phyloP scores from a whole-genome alignment of 345 rosid species.

The Gossypioides kirkii region DNA sequence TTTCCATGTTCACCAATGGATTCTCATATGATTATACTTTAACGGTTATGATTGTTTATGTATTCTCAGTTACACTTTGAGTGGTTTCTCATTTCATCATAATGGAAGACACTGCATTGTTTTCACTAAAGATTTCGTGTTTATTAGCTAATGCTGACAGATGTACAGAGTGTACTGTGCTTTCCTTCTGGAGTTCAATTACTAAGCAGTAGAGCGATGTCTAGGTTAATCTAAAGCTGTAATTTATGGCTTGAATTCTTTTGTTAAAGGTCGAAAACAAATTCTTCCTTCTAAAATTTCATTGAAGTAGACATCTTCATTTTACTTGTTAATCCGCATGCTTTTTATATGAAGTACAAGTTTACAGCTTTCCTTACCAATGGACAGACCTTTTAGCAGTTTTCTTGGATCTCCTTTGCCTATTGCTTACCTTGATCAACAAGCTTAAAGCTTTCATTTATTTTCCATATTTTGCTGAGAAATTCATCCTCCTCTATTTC shows the following conservation, averaged over 20 bases:
- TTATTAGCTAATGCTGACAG: neutral
- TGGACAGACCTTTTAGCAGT: neutral
- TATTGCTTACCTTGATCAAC: neutral
- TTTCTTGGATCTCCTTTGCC: neutral
- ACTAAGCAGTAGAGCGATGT: neutral
- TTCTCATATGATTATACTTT: neutral
- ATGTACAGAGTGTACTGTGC: neutral
- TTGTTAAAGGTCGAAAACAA: neutral
- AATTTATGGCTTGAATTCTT: neutral
- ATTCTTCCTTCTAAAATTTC: neutral
- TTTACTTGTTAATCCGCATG: neutral
- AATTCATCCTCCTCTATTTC: neutral
- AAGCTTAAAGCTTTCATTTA: neutral
- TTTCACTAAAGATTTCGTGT: neutral
- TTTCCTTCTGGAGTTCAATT: slow-evolving; percentile 2
- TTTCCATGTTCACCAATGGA: slow-evolving; percentile 1
- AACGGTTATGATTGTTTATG: neutral
- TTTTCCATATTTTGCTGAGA: neutral
- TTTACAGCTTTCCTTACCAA: neutral
- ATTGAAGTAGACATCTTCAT: neutral
- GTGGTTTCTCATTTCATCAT: neutral
- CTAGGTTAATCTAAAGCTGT: neutral
- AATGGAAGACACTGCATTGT: slow-evolving; percentile 4
- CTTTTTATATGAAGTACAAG: neutral
- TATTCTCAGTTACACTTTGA: neutral